These are phyloP conservation scores for Entamoeba histolytica DNA, from an alignment of 208 protist genomes.

Conservation along the genomic window DNA sequence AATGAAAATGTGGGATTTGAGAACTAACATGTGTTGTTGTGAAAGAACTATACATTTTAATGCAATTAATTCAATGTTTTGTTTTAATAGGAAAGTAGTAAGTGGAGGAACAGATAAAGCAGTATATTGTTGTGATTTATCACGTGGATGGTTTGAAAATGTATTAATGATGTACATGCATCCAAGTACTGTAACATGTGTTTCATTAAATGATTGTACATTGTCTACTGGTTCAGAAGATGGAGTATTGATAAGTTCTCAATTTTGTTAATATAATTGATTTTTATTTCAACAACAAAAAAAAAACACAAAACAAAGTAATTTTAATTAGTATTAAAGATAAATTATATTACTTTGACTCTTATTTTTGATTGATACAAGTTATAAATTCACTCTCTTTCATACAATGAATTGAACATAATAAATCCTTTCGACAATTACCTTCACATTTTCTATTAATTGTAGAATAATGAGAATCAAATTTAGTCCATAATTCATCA, in stretches of 20 bases:
- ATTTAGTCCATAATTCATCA: neutral
- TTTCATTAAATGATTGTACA: neutral
- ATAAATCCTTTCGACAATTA: neutral
- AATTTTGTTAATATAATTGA: neutral
- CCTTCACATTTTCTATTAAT: neutral
- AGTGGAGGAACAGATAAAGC: neutral
- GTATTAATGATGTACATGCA: neutral
- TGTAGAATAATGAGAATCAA: neutral
- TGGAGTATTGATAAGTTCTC: neutral
- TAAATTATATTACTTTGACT: no score
- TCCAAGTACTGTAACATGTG: neutral
- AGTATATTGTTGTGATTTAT: neutral
- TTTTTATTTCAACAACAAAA: no score
- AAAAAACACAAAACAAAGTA: no score
- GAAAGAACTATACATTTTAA: neutral
- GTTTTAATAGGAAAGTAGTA: neutral
- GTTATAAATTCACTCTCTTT: neutral
- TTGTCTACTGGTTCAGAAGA: neutral
- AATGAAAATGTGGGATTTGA: neutral
- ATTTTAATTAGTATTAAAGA: no score
- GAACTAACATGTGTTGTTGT: neutral
- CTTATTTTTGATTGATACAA: neutral
- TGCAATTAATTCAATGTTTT: neutral
- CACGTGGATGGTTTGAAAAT: neutral
- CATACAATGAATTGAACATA: neutral